Percentiles rank a stretch among this genome's conserved stretches.
Evolutionary conservation across 2,329 filamentous ascomycete species (phyloP).

Genomic region (Colletotrichum caudatum): DNA sequence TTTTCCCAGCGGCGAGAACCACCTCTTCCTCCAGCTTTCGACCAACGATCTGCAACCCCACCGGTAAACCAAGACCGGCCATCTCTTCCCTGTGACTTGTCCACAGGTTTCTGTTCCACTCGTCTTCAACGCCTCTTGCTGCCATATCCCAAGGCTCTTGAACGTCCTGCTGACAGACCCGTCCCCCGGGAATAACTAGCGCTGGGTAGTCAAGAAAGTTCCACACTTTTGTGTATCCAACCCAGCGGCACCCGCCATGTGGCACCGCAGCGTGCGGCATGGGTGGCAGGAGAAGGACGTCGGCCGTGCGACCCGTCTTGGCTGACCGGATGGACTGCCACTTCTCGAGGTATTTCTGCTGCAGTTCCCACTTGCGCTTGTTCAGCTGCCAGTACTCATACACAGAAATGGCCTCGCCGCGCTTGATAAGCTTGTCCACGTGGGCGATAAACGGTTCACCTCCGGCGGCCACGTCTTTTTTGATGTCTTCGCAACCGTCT

Average conservation of each 20-base stretch:
- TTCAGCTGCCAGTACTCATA: conserved; percentile 78
- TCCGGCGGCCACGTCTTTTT: conserved; percentile 62
- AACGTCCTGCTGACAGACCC: conserved; percentile 57
- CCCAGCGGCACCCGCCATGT: conserved; percentile 56
- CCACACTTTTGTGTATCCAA: conserved; percentile 58
- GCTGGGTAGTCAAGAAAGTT: conserved; percentile 55
- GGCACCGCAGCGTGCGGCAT: conserved; percentile 71
- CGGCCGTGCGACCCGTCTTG: conserved; percentile 59
- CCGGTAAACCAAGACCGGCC: background rate
- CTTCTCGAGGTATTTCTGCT: conserved; percentile 60
- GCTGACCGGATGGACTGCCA: conserved; percentile 63
- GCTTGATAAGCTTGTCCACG: conserved; percentile 67
- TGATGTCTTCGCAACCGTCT: conserved; percentile 74
- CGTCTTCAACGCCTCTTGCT: conserved; percentile 1
- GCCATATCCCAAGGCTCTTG: conserved; percentile 45
- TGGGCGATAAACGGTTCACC: conserved; percentile 72
- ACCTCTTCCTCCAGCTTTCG: conserved; percentile 30
- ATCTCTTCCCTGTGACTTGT: conserved; percentile 1
- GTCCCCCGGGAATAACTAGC: conserved; percentile 47
- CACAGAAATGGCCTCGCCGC: conserved; percentile 66
- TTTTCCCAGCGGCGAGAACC: conserved; percentile 28
- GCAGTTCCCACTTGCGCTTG: conserved; percentile 63
- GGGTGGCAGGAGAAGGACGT: conserved; percentile 68
- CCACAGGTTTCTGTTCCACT: conserved; percentile 31
- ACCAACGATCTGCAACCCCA: conserved; percentile 31